Base-by-base conservation (phyloP, 768 basidiomycete genomes). In the Lactarius indigo region DNA sequence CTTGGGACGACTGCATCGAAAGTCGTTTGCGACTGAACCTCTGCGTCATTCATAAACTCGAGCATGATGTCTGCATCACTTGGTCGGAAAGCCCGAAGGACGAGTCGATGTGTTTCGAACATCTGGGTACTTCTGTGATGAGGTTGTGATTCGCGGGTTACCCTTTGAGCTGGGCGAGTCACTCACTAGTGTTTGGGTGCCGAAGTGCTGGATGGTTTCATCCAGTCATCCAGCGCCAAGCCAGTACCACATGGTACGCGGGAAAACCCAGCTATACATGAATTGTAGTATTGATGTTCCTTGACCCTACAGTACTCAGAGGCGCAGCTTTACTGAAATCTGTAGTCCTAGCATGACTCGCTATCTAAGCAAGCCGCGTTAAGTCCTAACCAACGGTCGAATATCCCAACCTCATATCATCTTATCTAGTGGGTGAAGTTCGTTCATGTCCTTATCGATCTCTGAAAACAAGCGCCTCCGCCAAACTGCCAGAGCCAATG, bases 21-120 rank as follows among this genome's bases (percentile, higher is more conserved):
- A 18, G 57, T 39, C 31, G 12, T 37, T 12, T 58, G n/a, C 35
- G 57, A 37, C 17, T 58, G 35, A 23, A 57, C n/a, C n/a, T 57
- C 56, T 7, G 7, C 18, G 13, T 57, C 31, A 23, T 57, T 57
- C 31, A 18, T 18, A 9, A 39, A 17, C 23, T 10, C 12, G 35
- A 58, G 57, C 57, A 58, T 58, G 1, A 39, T 9, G 23, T 58
- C 57, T 33, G 35, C 57, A 41, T 58, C 57, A 28, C 57, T 58
- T 15, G 57, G 23, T 58, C 37, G 57, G 37, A 58, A 58, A 28
- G 33, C 57, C 18, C 57, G 57, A 39, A 58, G 57, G 35, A 58
- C 7, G 23, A 58, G 57, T 58, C 57, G 57, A 23, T 37, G 13
- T 6, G 57, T 58, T 39, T 58, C 57, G 57, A 58, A 58, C 57